A percentile compares a stretch with the other conserved stretches of the same genome.
Evolutionary conservation across 495 filamentous ascomycete genomes (phyloP).

Genomic region (Trichocladium uniseriatum): DNA sequence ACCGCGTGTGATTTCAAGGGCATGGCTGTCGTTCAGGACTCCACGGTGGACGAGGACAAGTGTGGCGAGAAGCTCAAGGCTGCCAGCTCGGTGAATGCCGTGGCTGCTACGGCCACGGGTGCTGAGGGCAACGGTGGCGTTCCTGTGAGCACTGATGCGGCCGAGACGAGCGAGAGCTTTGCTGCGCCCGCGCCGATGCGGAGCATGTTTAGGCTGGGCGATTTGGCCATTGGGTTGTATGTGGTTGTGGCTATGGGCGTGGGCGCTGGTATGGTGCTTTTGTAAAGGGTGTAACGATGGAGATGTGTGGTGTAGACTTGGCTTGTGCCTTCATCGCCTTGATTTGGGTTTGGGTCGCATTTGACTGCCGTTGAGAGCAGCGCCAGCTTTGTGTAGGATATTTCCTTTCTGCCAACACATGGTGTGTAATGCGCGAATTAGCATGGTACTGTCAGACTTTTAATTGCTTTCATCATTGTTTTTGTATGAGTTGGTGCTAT

Average conservation of each 20-base stretch:
- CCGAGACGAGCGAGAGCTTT: conserved; percentile 20
- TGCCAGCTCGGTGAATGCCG: conserved; percentile 35
- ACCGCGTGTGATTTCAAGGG: conserved; percentile 66
- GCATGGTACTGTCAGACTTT: neutral
- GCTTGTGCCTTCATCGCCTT: neutral
- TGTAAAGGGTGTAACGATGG: conserved; percentile 40
- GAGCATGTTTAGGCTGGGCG: conserved; percentile 50
- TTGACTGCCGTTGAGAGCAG: neutral
- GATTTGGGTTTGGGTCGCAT: neutral
- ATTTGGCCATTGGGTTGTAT: conserved; percentile 60
- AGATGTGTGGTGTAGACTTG: too few species aligned
- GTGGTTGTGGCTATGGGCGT: conserved; percentile 54
- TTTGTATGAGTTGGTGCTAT: too few species aligned
- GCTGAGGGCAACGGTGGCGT: neutral
- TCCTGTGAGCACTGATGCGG: conserved; percentile 14
- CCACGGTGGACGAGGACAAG: conserved; percentile 4
- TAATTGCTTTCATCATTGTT: neutral
- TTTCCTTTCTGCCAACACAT: neutral
- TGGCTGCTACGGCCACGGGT: conserved; percentile 36
- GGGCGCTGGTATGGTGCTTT: conserved; percentile 65
- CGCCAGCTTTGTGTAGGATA: neutral
- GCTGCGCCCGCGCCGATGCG: conserved; percentile 35
- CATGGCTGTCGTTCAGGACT: conserved; percentile 21
- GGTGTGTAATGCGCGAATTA: neutral
- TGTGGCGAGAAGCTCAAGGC: conserved; percentile 34